These are phyloP conservation scores for Simplicillium sp. DNA, from an alignment of 2,329 filamentous ascomycete species.

Conservation along the genomic window DNA sequence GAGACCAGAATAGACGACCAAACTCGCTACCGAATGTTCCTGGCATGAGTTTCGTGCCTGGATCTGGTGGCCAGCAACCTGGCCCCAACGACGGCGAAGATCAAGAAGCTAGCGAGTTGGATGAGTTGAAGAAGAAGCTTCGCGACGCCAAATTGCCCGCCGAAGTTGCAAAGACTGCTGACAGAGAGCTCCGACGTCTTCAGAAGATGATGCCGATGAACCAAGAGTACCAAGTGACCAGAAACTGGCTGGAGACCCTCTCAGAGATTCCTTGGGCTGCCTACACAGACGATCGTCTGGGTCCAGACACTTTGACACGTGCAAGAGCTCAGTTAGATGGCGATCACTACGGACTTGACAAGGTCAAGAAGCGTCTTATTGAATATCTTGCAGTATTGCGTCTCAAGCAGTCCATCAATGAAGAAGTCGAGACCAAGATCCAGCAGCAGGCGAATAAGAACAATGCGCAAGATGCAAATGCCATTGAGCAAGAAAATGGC, in stretches of 20 bases:
- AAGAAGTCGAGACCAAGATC: slow-evolving; percentile 73
- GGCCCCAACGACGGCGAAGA: slow-evolving; percentile 51
- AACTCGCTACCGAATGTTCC: slow-evolving; percentile 27
- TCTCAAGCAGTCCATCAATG: slow-evolving; percentile 84
- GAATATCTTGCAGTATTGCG: slow-evolving; percentile 96
- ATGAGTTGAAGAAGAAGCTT: slow-evolving; percentile 83
- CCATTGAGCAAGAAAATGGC: slow-evolving; percentile 15
- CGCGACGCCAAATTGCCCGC: slow-evolving; percentile 71
- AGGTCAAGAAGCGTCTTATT: slow-evolving; percentile 91
- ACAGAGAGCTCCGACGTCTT: slow-evolving; percentile 77
- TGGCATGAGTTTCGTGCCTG: slow-evolving; percentile 24
- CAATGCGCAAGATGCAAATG: slow-evolving; percentile 29
- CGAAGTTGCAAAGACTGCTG: slow-evolving; percentile 83
- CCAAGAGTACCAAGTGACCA: slow-evolving; percentile 87
- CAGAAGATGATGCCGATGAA: slow-evolving; percentile 95
- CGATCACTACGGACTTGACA: slow-evolving; percentile 92
- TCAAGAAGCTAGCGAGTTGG: slow-evolving; percentile 79
- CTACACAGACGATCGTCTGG: slow-evolving; percentile 76
- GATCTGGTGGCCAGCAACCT: slow-evolving; percentile 22
- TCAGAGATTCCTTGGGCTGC: slow-evolving; percentile 89
- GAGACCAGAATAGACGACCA: slow-evolving; percentile 23
- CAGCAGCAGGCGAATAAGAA: slow-evolving; percentile 41
- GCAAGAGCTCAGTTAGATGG: slow-evolving; percentile 88
- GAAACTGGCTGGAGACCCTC: slow-evolving; percentile 89
- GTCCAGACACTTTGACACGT: slow-evolving; percentile 64